A percentile compares a stretch with the other conserved stretches of the same genome.
phyloP scores from a whole-genome alignment of 1,139 yeast species.

The Lizanozyma gosingica region DNA sequence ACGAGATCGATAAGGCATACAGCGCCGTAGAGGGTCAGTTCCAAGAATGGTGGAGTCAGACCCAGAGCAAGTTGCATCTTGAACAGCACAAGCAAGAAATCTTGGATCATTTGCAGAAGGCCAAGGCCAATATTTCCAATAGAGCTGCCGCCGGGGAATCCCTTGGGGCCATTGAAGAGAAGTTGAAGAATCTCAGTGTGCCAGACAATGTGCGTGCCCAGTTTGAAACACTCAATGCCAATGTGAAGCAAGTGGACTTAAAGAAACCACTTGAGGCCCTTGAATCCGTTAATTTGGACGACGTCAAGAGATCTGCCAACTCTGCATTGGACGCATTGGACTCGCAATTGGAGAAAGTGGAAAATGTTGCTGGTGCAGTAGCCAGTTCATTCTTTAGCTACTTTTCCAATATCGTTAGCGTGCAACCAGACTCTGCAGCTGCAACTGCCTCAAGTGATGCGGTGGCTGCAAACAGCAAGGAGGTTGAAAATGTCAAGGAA shows the following conservation, averaged over 20 bases:
- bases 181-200: conserved; percentile 13
- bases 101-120: conserved; percentile 22
- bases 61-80: background rate
- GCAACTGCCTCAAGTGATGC: conserved; percentile 5
- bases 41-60: conserved; percentile 12
- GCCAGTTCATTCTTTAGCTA: conserved; percentile 51
- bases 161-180: conserved; percentile 22
- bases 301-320: background rate
- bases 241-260: conserved; percentile 9
- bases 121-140: conserved; percentile 18
- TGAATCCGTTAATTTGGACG: background rate
- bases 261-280: conserved; percentile 5
- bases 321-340: conserved; percentile 57
- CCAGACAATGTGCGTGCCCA: background rate
- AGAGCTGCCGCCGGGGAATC: conserved; percentile 19
- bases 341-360: conserved; percentile 58
- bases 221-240: background rate
- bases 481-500: conserved; percentile 1
- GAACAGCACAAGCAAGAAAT: conserved; percentile 4
- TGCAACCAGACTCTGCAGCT: conserved; percentile 17
- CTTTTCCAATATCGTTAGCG: conserved; percentile 42
- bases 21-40: conserved; percentile 34
- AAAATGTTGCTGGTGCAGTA: conserved; percentile 52
- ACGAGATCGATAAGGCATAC: conserved; percentile 47
- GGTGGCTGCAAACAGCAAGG: conserved; percentile 3